Conservation (phyloP, 257 asterid species). For the Petunia secreta region DNA sequence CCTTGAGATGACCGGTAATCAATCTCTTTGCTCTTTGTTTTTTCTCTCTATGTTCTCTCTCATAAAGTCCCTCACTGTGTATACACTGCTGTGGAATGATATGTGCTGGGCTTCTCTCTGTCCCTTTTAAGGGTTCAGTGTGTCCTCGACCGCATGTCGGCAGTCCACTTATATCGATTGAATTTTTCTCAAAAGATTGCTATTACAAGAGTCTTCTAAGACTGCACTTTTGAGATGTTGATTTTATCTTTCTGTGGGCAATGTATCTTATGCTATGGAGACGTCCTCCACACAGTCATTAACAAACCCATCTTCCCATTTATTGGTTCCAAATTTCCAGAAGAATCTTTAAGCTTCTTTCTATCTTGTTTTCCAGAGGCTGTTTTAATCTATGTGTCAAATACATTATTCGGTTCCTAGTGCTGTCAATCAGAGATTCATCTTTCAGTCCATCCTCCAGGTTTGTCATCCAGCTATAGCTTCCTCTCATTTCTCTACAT, state of each 20-base stretch:
- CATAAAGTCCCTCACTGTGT: slow-evolving; percentile 25
- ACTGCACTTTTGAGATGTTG: neutral
- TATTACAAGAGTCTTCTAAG: neutral
- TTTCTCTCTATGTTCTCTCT: neutral
- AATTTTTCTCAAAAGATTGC: neutral
- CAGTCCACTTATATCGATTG: neutral
- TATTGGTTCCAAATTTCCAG: slow-evolving; percentile 5
- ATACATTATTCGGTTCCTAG: slow-evolving; percentile 33
- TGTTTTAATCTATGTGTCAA: slow-evolving; percentile 38
- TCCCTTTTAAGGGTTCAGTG: slow-evolving; percentile 17
- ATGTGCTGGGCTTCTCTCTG: neutral
- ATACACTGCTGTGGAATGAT: slow-evolving; percentile 19
- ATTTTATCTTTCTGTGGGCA: neutral
- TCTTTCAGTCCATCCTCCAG: slow-evolving; percentile 39
- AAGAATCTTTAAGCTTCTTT: slow-evolving; percentile 39
- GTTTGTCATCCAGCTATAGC: slow-evolving; percentile 34
- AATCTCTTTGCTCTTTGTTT: neutral
- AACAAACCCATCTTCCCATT: slow-evolving; percentile 15
- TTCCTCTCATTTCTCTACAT: neutral
- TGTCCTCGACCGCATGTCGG: slow-evolving; percentile 18
- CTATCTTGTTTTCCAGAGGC: slow-evolving; percentile 44
- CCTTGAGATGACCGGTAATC: slow-evolving; percentile 80
- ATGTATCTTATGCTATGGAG: neutral
- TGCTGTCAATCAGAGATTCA: slow-evolving; percentile 36
- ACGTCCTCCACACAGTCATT: neutral